Conservation (phyloP, 306 rosid genomes). For the Pueraria montana region DNA sequence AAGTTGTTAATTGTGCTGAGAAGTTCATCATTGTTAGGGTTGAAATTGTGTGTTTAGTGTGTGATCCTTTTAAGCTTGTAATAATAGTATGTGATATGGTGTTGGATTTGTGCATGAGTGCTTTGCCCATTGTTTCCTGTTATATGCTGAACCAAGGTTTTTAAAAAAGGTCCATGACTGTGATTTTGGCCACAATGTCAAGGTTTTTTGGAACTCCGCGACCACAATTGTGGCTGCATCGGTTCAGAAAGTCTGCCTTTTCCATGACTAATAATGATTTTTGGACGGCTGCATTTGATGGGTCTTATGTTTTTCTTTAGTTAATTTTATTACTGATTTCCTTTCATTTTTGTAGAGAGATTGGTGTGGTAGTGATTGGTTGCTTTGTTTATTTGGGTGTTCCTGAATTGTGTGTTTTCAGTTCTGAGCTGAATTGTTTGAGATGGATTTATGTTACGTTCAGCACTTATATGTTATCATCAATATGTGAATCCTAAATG, state of each 20-base stretch:
- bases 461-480: constrained; percentile 7
- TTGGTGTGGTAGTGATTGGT: constrained; percentile 9
- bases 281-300: neutral
- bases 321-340: neutral
- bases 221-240: neutral
- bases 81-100: constrained; percentile 30
- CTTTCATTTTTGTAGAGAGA: constrained; percentile 7
- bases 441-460: neutral
- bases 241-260: constrained; percentile 46
- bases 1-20: neutral
- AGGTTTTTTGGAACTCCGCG: neutral
- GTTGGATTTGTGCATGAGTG: constrained; percentile 91
- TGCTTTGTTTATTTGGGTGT: constrained; percentile 13
- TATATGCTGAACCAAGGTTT: constrained; percentile 58
- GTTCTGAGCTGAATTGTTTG: constrained; percentile 28
- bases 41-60: neutral
- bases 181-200: neutral
- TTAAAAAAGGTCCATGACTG: neutral
- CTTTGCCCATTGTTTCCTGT: constrained; percentile 81
- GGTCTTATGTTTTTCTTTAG: neutral
- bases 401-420: constrained; percentile 28
- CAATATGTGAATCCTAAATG: neutral
- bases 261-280: constrained; percentile 61
- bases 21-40: neutral
- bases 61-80: constrained; percentile 49